These are phyloP conservation scores for Tardiomyces blankii DNA, from an alignment of 1,139 yeast genomes.

Conservation along the genomic window DNA sequence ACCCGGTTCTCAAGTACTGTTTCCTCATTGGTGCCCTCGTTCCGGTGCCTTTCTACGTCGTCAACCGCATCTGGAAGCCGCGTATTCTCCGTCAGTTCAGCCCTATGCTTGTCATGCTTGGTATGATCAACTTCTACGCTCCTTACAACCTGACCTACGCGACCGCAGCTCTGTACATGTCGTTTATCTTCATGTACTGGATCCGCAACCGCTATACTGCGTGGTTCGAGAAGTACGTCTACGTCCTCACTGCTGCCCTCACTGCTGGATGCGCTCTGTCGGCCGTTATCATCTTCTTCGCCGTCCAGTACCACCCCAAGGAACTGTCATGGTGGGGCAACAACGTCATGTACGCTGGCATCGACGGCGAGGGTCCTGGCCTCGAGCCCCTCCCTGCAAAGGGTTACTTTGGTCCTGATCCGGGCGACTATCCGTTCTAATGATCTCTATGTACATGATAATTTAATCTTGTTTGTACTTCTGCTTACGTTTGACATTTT, in stretches of 20 bases:
- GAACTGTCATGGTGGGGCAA: slow-evolving; percentile 44
- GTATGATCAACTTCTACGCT: slow-evolving; percentile 30
- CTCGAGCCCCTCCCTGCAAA: not conserved
- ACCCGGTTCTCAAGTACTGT: slow-evolving; percentile 38
- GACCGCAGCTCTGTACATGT: slow-evolving; percentile 38
- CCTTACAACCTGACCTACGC: slow-evolving; percentile 46
- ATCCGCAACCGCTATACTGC: slow-evolving; percentile 37
- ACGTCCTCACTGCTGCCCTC: slow-evolving; percentile 43
- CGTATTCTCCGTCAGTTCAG: slow-evolving; percentile 29
- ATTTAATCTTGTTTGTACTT: not conserved
- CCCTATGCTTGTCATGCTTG: slow-evolving; percentile 40
- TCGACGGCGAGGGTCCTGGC: not conserved
- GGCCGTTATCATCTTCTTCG: slow-evolving; percentile 38
- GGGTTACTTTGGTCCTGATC: not conserved
- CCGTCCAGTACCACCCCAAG: slow-evolving; percentile 37
- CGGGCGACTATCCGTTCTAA: not conserved
- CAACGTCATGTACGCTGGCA: slow-evolving; percentile 18
- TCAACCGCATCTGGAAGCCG: not conserved
- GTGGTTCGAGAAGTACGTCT: slow-evolving; percentile 39
- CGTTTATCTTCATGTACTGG: slow-evolving; percentile 41
- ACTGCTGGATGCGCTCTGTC: slow-evolving; percentile 37
- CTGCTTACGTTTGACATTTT: too few relatives aligned
- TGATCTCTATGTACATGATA: not conserved
- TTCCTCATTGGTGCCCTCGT: slow-evolving; percentile 43
- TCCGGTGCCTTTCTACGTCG: slow-evolving; percentile 34